Conservation (phyloP, 148 eudicot species). For the Euryodendron excelsum region DNA sequence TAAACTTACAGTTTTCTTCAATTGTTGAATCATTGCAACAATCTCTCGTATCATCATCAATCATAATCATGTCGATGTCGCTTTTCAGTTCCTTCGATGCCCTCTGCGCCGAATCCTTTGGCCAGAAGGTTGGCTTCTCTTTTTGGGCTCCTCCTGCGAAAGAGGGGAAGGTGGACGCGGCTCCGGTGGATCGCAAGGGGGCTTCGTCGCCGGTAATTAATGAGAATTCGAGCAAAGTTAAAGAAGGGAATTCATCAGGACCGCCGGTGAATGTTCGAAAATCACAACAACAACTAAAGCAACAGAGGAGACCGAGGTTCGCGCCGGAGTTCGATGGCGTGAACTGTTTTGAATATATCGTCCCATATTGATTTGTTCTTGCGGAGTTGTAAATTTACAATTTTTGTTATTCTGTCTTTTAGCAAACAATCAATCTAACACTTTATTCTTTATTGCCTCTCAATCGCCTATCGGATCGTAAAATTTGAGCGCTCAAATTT, state of each 20-base stretch:
- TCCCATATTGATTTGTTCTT: constrained; percentile 12
- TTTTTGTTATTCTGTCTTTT: too few species aligned
- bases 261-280: too few species aligned
- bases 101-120: constrained; percentile 8
- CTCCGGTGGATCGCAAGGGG: too few species aligned
- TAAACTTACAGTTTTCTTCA: too few species aligned
- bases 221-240: neutral
- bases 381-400: too few species aligned
- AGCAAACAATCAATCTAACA: too few species aligned
- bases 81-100: constrained; percentile 21
- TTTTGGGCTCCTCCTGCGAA: neutral
- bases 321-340: constrained; percentile 48
- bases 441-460: too few species aligned
- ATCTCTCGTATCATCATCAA: too few species aligned
- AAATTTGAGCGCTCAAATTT: too few species aligned
- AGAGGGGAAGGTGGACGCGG: neutral
- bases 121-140: constrained; percentile 3
- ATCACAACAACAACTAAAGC: too few species aligned
- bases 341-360: constrained; percentile 45
- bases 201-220: neutral
- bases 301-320: constrained; percentile 33
- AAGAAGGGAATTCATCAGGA: neutral
- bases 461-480: too few species aligned
- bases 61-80: constrained; percentile 15
- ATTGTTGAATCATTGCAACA: too few species aligned